Base-by-base conservation (phyloP, 2,329 filamentous ascomycete species). In the Aspergillus awamori region DNA sequence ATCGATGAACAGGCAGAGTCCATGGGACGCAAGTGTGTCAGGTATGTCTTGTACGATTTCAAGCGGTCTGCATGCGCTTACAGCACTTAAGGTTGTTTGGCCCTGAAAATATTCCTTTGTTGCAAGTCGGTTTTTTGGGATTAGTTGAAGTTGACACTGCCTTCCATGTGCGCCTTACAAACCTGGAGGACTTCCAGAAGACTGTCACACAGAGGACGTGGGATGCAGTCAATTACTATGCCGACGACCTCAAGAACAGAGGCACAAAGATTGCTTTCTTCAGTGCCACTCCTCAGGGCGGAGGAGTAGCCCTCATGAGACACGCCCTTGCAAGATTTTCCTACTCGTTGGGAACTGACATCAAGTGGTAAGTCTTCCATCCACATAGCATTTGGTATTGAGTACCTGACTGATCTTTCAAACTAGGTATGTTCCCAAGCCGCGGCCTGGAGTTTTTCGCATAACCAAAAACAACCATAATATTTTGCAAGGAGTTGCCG, bases 391-490 rank as follows among this genome's bases (percentile, higher is more conserved):
- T 22, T 28, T 26, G n/a, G 3, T 8, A 24, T 20, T n/a, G 11
- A 22, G 15, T 47, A 28, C 28, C 20, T 52, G 20, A 67, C 60
- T 33, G 24, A 26, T 52, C 28, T 28, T 33, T 6, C 38, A 6
- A 20, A 38, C 33, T 48, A 85, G 83, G 83, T 86, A 84, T 63
- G 91, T 94, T 1, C 91, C 91, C 6, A 92, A 92, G 74, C 90
- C 91, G 22, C 87, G 89, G 54, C 90, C 90, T 3, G 88, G 89
- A 15, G 87, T 94, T 10, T 95, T 95, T 76, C 84, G 90, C 54
- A 89, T 92, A 75, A 95, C 91, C 67, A 95, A 95, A 79, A 93
- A 89, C 66, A 90, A 93, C 68, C 91, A 95, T 84, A 95, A 95
- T 76, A 93, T 94, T 65, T 86, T 95, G 2, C 91, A 95, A 77